Percentiles rank a stretch among this genome's conserved stretches.
Evolutionary conservation across 2,329 filamentous ascomycete species (phyloP).

Genomic region (Ophiocordyceps sinensis): DNA sequence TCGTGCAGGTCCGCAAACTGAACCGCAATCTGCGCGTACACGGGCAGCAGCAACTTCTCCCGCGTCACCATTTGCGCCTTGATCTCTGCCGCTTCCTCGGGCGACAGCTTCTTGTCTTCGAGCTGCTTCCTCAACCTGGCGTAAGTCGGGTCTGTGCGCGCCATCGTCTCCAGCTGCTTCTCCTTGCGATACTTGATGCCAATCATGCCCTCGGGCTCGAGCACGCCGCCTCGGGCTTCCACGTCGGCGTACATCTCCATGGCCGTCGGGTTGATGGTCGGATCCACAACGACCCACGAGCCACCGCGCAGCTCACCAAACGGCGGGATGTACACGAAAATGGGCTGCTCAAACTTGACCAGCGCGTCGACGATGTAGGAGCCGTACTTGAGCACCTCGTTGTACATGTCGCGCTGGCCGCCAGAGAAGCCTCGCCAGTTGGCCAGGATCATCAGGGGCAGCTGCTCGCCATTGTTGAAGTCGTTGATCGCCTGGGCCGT

Average conservation of each 20-base stretch:
- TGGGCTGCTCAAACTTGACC: constrained; percentile 95
- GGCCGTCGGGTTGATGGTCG: constrained; percentile 86
- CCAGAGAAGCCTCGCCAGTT: constrained; percentile 99
- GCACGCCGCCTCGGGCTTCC: constrained; percentile 87
- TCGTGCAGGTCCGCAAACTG: constrained; percentile 98
- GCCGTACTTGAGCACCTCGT: constrained; percentile 98
- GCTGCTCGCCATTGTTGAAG: constrained; percentile 97
- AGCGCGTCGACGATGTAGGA: constrained; percentile 98
- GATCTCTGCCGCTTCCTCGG: constrained; percentile 63
- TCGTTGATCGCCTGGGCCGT: constrained; percentile 96
- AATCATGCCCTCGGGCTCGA: constrained; percentile 95
- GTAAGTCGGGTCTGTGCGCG: constrained; percentile 76
- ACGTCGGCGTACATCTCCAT: constrained; percentile 99
- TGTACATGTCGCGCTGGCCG: constrained; percentile 99
- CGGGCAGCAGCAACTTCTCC: constrained; percentile 77
- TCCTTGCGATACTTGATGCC: constrained; percentile 98
- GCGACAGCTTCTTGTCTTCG: constrained; percentile 42
- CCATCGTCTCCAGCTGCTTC: constrained; percentile 95
- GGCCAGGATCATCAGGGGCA: constrained; percentile 96
- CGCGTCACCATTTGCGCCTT: constrained; percentile 74
- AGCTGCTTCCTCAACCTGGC: constrained; percentile 70
- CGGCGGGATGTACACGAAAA: constrained; percentile 98
- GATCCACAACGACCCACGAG: constrained; percentile 98
- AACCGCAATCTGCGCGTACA: constrained; percentile 89
- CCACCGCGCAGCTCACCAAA: constrained; percentile 94